Base-by-base conservation (phyloP, 345 rosid genomes). In the Gossypium rotundifolium region DNA sequence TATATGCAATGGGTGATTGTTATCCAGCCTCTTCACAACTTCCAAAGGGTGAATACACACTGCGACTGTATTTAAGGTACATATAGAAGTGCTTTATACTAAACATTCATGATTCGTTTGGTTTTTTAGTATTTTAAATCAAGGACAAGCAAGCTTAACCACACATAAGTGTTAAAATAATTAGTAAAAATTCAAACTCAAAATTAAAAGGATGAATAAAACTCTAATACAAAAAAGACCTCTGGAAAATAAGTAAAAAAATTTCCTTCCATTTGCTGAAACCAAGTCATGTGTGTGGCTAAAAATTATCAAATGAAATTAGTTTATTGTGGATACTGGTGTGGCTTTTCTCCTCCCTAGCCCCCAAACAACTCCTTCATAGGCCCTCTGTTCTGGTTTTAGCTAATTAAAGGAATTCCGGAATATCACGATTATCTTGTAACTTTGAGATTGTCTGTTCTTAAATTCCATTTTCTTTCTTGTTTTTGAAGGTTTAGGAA, bases 31-130 rank as follows among this genome's bases (percentile, higher is more conserved):
- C 85, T 77, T 81, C 91, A 76, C 90, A 88, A 80, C 97, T 95
- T 78, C 96, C 97, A 0, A 91, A 90, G 87, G 99, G 98, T 18
- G 99, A 95, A 74, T 93, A 91, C 81, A 87, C 74, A 71, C 84
- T 95, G 71, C 97, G 83, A 78, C 79, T 93, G 42, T 89, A 84
- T 83, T 74, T 95, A 72, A 90, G 99, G 99, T 92, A 81, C 74
- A 75, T 74, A 52, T 9, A 1, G 13, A 51, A 51, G 4, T 69
- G 42, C 60, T 51, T 22, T 52, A 8, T 16, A 25, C 72, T 17
- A 70, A 52, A 51, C 12, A 23, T 48, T 48, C 40, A 5, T 33
- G 40, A 7, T 1, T 33, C 40, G 7, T 33, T 33, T 33, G 40
- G 40, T 33, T 33, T 1, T 33, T 33, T 33, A 33, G 40, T 33